Conservation (phyloP, 352 stramenopile genomes). For the Globisporangium cystogenes region DNA sequence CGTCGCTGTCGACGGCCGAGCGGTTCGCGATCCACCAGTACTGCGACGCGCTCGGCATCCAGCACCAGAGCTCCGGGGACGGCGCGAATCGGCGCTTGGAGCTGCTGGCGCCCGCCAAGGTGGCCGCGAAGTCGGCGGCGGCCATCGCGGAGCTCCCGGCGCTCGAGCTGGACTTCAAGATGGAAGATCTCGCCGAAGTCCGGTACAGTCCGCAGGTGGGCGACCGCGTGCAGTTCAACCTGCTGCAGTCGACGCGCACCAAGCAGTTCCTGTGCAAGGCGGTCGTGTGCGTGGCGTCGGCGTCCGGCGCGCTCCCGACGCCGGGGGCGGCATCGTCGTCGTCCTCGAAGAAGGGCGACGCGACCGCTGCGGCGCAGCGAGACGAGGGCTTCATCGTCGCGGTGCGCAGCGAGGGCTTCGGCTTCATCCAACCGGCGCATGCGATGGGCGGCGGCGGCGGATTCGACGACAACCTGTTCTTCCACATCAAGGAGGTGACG, state of each 20-base stretch:
- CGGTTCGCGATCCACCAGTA: constrained; percentile 59
- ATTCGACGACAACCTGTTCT: constrained; percentile 65
- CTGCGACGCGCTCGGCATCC: constrained; percentile 50
- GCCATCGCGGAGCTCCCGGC: constrained; percentile 11
- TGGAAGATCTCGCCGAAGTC: constrained; percentile 57
- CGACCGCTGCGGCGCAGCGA: constrained; percentile 7
- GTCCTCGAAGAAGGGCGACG: constrained; percentile 16
- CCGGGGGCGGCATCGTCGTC: background rate
- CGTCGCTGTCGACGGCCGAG: constrained; percentile 55
- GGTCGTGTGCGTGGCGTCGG: constrained; percentile 36
- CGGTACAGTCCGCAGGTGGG: constrained; percentile 59
- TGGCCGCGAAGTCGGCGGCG: constrained; percentile 12
- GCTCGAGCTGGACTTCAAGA: constrained; percentile 47
- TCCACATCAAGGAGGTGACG: constrained; percentile 73
- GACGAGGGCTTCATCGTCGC: constrained; percentile 59
- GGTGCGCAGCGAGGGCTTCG: constrained; percentile 67
- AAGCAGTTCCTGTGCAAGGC: constrained; percentile 60
- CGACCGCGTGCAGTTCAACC: constrained; percentile 56
- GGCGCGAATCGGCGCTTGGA: constrained; percentile 30
- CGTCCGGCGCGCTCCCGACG: background rate
- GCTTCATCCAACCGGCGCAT: constrained; percentile 63
- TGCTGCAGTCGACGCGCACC: constrained; percentile 54
- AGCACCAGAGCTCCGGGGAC: constrained; percentile 45
- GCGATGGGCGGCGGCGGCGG: constrained; percentile 11
- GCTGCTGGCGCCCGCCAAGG: constrained; percentile 24